Percentiles rank a stretch among this genome's conserved stretches.
These are phyloP conservation scores for Elsinoe batatas DNA, from an alignment of 2,329 filamentous ascomycete species.

Conservation along the genomic window DNA sequence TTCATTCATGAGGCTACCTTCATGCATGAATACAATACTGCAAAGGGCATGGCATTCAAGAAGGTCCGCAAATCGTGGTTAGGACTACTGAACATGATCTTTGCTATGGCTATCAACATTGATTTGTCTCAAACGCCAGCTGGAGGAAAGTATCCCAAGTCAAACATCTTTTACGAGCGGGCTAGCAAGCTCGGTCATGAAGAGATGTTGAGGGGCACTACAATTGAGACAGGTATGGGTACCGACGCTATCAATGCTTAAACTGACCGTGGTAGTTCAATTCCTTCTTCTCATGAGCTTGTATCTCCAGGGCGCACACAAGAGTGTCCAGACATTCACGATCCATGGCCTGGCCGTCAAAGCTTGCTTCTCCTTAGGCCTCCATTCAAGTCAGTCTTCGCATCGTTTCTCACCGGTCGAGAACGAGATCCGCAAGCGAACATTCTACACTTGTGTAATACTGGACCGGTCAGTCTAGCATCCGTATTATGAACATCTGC, in stretches of 20 bases:
- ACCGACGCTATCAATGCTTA: neutral
- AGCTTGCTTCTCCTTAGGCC: conserved; percentile 42
- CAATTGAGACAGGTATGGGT: conserved; percentile 29
- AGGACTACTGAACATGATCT: conserved; percentile 41
- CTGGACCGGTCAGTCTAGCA: conserved; percentile 35
- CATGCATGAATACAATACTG: conserved; percentile 27
- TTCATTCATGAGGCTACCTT: conserved; percentile 32
- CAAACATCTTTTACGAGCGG: conserved; percentile 38
- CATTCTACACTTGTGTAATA: conserved; percentile 42
- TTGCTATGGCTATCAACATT: conserved; percentile 39
- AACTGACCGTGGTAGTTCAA: conserved; percentile 31
- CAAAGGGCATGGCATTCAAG: conserved; percentile 24
- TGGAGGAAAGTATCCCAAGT: conserved; percentile 30
- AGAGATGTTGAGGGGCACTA: conserved; percentile 34
- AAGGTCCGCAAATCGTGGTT: conserved; percentile 41
- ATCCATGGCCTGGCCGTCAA: conserved; percentile 45
- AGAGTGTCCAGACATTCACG: conserved; percentile 45
- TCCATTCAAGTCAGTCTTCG: conserved; percentile 33
- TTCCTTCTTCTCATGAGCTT: conserved; percentile 41
- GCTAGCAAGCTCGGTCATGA: conserved; percentile 36
- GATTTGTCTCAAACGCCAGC: conserved; percentile 24
- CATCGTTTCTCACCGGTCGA: conserved; percentile 23
- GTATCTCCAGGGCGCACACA: conserved; percentile 46
- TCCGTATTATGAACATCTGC: neutral
- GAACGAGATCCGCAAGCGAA: conserved; percentile 39